A percentile compares a stretch with the other conserved stretches of the same genome.
Evolutionary conservation across 2,329 filamentous ascomycete species (phyloP).

Genomic region (Triangularia setosa): DNA sequence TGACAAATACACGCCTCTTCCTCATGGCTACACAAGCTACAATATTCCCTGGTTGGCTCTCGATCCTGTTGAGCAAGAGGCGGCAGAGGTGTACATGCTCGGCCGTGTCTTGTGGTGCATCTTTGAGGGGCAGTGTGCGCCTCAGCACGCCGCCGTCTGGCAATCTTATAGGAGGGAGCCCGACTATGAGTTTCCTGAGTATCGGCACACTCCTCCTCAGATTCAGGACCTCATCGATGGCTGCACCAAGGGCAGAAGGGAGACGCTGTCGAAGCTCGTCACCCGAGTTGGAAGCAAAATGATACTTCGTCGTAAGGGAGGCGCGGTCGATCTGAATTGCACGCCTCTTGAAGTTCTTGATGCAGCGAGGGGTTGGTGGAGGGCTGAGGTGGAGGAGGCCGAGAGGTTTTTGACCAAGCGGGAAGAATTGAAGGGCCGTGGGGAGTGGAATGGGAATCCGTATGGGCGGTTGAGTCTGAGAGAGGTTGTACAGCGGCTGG

Average conservation of each 20-base stretch:
- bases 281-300: conserved; percentile 44
- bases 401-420: conserved; percentile 45
- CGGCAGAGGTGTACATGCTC: conserved; percentile 60
- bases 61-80: conserved; percentile 49
- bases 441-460: conserved; percentile 49
- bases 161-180: conserved; percentile 56
- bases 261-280: conserved; percentile 42
- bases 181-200: conserved; percentile 53
- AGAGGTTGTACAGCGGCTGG: conserved; percentile 38
- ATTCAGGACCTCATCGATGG: conserved; percentile 47
- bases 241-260: conserved; percentile 48
- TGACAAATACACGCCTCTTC: conserved; percentile 37
- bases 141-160: conserved; percentile 55
- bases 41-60: conserved; percentile 55
- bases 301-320: conserved; percentile 37
- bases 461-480: conserved; percentile 45
- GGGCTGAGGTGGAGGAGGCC: conserved; percentile 42
- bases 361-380: conserved; percentile 46
- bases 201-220: conserved; percentile 42
- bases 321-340: conserved; percentile 33
- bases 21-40: conserved; percentile 37
- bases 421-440: conserved; percentile 34
- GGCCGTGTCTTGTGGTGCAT: conserved; percentile 60
- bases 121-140: conserved; percentile 57
- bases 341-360: conserved; percentile 29